Conservation (phyloP, 495 filamentous ascomycete genomes). For the Daldinia decipiens region DNA sequence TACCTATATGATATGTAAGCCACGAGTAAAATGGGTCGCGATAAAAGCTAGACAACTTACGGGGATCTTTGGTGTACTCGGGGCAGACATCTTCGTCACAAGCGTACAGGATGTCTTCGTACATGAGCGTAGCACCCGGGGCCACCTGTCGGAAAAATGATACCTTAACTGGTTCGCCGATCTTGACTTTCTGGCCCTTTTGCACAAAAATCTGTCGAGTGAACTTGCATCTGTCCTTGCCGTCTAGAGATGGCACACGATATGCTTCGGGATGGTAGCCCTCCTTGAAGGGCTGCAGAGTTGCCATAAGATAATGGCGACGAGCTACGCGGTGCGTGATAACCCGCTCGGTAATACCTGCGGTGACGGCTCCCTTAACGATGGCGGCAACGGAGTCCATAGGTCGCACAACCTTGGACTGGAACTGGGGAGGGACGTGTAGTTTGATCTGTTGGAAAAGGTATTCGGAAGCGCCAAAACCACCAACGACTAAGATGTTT, state of each 20-base stretch:
- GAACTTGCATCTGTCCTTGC: conserved; percentile 98
- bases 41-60: conserved; percentile 69
- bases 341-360: conserved; percentile 95
- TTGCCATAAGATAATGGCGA: conserved; percentile 99
- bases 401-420: conserved; percentile 78
- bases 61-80: conserved; percentile 98
- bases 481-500: conserved; percentile 79
- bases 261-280: conserved; percentile 98
- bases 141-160: conserved; percentile 98
- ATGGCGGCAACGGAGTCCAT: conserved; percentile 84
- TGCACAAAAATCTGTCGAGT: conserved; percentile 98
- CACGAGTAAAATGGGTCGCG: background rate
- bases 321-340: conserved; percentile 98
- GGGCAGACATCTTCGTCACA: conserved; percentile 98
- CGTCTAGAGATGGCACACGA: conserved; percentile 94
- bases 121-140: conserved; percentile 97
- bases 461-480: conserved; percentile 80
- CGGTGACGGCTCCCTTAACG: conserved; percentile 80
- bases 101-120: conserved; percentile 97
- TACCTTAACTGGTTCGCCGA: conserved; percentile 98
- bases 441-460: conserved; percentile 85
- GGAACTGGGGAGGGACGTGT: conserved; percentile 83
- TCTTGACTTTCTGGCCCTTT: conserved; percentile 98
- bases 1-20: conserved; percentile 69
- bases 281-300: conserved; percentile 97